Evolutionary conservation across 495 filamentous ascomycete genomes (phyloP), one percentile per base, ranked within the genome.

Genomic region (Baudoinia panamericana): DNA sequence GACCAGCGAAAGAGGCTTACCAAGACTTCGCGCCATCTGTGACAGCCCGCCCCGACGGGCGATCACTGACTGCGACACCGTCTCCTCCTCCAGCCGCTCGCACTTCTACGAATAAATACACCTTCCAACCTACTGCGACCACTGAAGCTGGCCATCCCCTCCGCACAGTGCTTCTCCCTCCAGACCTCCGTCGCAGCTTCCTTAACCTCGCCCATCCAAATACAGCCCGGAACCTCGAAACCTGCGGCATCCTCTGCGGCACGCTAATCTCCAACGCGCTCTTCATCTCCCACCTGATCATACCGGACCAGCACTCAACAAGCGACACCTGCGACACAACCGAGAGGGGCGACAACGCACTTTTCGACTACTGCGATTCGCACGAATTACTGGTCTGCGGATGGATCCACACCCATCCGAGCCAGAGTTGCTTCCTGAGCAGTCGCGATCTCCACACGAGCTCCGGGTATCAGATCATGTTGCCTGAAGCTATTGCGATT

Each of bases 371-470:
- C 55, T 88, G 83, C 52, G 78, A 88, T 48, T 68, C 66, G 5
- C 77, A 94, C 51, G 82, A 94, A 30, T 56, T 96, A 27, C 77
- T 95, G 62, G 76, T 90, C 44, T 69, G 95, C 7, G 90, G 90
- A 39, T 97, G 90, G 90, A 97, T 97, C 41, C 90, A 97, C 57
- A 97, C 90, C 0, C 90, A 97, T 56, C 90, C 90, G 0, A 82
- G 78, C 0, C 92, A 97, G 63, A 93, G 84, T 1, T 97, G 90
- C 57, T 97, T 97, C 57, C 90, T 97, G 84, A 93, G 84, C 61
- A 86, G 79, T 23, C 69, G 87, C 24, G 90, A 97, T 55, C 53
- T 94, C 46, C 90, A 97, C 51, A 97, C 92, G 0, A 90, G 95
- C 52, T 71, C 72, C 22, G 84, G 84, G 15, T 96, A 94, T 58